Percentiles rank a stretch among this genome's conserved stretches.
phyloP scores from a whole-genome alignment of 345 rosid genomes.

The Streptanthus diversifolius region DNA sequence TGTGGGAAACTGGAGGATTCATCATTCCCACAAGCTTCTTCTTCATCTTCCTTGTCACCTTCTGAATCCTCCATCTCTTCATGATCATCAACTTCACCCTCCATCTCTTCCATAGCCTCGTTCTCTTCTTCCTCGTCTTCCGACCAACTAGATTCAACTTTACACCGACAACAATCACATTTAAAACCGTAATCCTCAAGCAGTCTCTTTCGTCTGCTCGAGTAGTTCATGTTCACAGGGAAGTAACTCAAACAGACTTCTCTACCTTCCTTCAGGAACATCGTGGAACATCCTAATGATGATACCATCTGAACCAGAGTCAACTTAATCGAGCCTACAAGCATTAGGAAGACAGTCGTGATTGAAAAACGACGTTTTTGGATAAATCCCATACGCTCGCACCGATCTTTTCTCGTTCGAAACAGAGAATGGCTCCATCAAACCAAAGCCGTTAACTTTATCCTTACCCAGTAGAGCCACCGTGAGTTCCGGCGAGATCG shows the following conservation, averaged over 20 bases:
- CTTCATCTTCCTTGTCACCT: constrained; percentile 18
- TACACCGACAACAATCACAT: constrained; percentile 83
- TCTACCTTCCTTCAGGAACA: constrained; percentile 73
- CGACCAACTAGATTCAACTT: constrained; percentile 86
- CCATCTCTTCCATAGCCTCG: constrained; percentile 29
- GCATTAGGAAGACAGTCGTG: constrained; percentile 98
- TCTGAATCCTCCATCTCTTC: constrained; percentile 36
- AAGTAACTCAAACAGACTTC: constrained; percentile 91
- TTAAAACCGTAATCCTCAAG: constrained; percentile 70
- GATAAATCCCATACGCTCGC: constrained; percentile 75
- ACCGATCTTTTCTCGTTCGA: constrained; percentile 54
- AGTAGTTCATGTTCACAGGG: constrained; percentile 68
- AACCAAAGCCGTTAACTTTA: constrained; percentile 73
- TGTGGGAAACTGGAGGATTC: constrained; percentile 55
- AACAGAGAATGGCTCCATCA: constrained; percentile 63
- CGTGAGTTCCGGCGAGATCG: constrained; percentile 46
- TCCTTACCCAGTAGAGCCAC: constrained; percentile 60
- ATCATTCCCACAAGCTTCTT: constrained; percentile 21
- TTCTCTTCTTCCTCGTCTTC: constrained; percentile 56
- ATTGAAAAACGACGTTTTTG: constrained; percentile 68
- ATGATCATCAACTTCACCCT: constrained; percentile 36
- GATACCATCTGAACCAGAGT: constrained; percentile 39
- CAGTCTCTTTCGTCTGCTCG: constrained; percentile 56
- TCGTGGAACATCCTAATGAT: constrained; percentile 80
- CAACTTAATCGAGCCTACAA: constrained; percentile 82